Conservation (phyloP, 805 yeast genomes). For the Komagataella pseudopastoris region DNA sequence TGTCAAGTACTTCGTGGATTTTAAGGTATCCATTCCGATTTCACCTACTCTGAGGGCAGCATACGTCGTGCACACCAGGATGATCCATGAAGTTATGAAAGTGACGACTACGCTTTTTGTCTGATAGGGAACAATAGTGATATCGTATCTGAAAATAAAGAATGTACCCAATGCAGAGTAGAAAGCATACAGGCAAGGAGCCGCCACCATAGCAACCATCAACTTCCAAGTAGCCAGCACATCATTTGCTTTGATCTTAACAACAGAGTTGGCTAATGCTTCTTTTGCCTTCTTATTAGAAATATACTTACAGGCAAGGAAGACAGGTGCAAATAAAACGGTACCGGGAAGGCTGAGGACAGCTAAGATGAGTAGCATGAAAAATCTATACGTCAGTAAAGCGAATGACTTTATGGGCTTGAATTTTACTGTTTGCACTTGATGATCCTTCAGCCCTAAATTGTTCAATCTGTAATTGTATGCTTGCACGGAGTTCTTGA, state of each 20-base stretch:
- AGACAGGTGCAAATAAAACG: slow-evolving; percentile 77
- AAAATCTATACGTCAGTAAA: slow-evolving; percentile 41
- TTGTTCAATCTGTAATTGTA: slow-evolving; percentile 57
- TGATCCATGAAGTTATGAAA: slow-evolving; percentile 38
- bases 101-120: background rate
- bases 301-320: slow-evolving; percentile 57
- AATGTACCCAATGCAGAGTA: slow-evolving; percentile 52
- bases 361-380: slow-evolving; percentile 39
- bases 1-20: slow-evolving; percentile 69
- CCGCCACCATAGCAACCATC: slow-evolving; percentile 71
- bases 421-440: slow-evolving; percentile 41
- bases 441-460: slow-evolving; percentile 60
- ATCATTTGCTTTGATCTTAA: slow-evolving; percentile 81
- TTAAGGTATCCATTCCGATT: slow-evolving; percentile 81
- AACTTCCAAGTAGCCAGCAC: slow-evolving; percentile 96
- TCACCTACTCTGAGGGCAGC: slow-evolving; percentile 87
- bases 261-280: slow-evolving; percentile 79
- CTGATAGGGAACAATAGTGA: background rate
- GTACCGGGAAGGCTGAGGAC: slow-evolving; percentile 77
- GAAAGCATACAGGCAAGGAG: slow-evolving; percentile 70
- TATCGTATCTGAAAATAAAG: slow-evolving; percentile 8
- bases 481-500: slow-evolving; percentile 47
- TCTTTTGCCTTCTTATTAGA: slow-evolving; percentile 58
- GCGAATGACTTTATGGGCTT: slow-evolving; percentile 35
- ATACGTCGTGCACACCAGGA: slow-evolving; percentile 65